A percentile compares a stretch with the other conserved stretches of the same genome.
Conservation (phyloP, 371 early-diverging fungal genomes). For the Apophysomyces variabilis region DNA sequence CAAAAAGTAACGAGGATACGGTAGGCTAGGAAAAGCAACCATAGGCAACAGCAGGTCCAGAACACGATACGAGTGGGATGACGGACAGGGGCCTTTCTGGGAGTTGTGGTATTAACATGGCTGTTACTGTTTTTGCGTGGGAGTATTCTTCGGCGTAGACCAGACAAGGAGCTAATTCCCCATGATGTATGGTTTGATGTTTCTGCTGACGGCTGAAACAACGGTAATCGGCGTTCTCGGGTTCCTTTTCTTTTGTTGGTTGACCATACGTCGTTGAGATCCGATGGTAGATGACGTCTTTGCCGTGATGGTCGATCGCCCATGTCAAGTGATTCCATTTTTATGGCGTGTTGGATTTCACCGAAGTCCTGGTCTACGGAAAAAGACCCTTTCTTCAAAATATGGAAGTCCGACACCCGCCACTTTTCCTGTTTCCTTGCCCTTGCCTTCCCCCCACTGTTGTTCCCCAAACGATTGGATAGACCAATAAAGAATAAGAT, state of each 20-base stretch:
- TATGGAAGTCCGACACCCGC: too few relatives aligned
- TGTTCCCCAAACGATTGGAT: too few relatives aligned
- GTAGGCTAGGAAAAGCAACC: slow-evolving; percentile 1
- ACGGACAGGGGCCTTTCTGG: not conserved
- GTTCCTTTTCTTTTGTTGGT: not conserved
- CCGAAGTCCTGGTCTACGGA: too few relatives aligned
- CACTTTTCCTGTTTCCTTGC: too few relatives aligned
- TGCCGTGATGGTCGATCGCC: not conserved
- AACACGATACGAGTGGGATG: not conserved
- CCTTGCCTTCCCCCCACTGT: too few relatives aligned
- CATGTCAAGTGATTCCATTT: not conserved
- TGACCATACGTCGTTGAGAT: not conserved
- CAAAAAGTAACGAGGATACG: not conserved
- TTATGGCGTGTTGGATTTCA: not conserved
- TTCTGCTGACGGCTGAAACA: not conserved
- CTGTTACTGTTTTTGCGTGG: not conserved
- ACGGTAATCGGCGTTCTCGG: not conserved
- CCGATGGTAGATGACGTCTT: not conserved
- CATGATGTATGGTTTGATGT: not conserved
- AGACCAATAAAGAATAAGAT: too few relatives aligned
- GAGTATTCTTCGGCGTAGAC: not conserved
- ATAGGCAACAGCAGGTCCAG: not conserved
- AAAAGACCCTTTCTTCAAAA: too few relatives aligned
- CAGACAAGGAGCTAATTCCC: not conserved
- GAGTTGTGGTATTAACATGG: not conserved